Base-by-base conservation (phyloP, 345 rosid species). In the Sisymbrium irio region DNA sequence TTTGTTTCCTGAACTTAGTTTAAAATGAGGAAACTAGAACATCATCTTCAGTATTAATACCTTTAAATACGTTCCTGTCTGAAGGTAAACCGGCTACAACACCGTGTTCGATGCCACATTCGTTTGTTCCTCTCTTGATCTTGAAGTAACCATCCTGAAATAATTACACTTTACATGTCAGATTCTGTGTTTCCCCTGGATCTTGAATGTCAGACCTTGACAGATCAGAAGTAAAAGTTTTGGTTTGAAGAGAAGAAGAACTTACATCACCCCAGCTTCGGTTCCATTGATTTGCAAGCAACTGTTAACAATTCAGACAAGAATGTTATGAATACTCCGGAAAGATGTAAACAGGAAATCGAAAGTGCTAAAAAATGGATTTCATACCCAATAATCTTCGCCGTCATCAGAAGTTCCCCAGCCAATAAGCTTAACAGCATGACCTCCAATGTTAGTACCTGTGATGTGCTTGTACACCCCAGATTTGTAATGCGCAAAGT, bases 391-490 rank as follows among this genome's bases (percentile, higher is more conserved):
- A 37, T 91, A 94, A 67, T 91, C 97, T 79, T 94, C 88, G 20
- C 97, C 97, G 3, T 85, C 96, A 10, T 85, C 91, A 36, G 96
- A 78, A 55, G 99, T 89, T 65, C 99, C 99, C 99, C 99, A 94
- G 1, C 99, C 99, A 33, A 94, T 89, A 54, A 94, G 88, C 79
- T 91, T 94, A 77, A 91, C 99, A 44, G 96, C 97, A 76, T 91
- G 97, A 36, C 99, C 97, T 66, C 97, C 99, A 84, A 94, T 45
- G 41, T 71, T 79, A 55, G 6, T 65, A 64, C 97, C 99, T 0
- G 93, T 83, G 41, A 91, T 69, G 78, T 95, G 91, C 78, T 84
- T 89, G 89, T 95, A 91, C 59, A 91, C 92, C 56, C 97, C 99
- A 1, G 96, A 87, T 79, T 88, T 88, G 69, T 95, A 95, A 76